Percentiles rank a stretch among this genome's conserved stretches.
Evolutionary conservation across 768 basidiomycete genomes (phyloP).

Genomic region (Nidularia sp.): DNA sequence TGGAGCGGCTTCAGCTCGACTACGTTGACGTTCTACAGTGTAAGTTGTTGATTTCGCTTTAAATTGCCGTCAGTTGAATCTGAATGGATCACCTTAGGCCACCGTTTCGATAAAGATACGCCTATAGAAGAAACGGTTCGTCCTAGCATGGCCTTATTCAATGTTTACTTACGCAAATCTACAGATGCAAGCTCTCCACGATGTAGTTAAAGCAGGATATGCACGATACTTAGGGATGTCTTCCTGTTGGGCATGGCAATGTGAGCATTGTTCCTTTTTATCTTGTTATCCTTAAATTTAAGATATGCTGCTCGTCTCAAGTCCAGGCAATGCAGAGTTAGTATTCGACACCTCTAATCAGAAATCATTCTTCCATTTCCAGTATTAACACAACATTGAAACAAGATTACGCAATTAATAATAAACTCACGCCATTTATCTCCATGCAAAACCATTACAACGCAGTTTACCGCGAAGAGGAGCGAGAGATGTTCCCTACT

Average conservation of each 20-base stretch:
- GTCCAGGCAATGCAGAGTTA: slow-evolving; percentile 56
- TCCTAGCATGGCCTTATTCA: not conserved
- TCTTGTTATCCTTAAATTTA: not conserved
- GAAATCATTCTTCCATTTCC: not conserved
- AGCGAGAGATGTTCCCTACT: slow-evolving; percentile 60
- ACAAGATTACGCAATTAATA: slow-evolving; percentile 55
- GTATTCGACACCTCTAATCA: slow-evolving; percentile 4
- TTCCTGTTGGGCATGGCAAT: slow-evolving; percentile 52
- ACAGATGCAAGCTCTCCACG: slow-evolving; percentile 65
- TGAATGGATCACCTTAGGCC: slow-evolving; percentile 23
- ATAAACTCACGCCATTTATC: slow-evolving; percentile 58
- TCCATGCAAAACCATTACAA: slow-evolving; percentile 70
- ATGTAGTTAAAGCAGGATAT: slow-evolving; percentile 59
- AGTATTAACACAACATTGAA: not conserved
- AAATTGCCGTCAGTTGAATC: slow-evolving; percentile 6
- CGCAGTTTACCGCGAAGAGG: slow-evolving; percentile 62
- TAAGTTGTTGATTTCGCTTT: slow-evolving; percentile 11
- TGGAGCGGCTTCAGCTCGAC: slow-evolving; percentile 68
- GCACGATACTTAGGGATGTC: slow-evolving; percentile 59
- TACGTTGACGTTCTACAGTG: slow-evolving; percentile 77
- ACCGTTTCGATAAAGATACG: slow-evolving; percentile 53
- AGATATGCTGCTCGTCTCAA: slow-evolving; percentile 8
- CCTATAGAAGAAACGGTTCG: slow-evolving; percentile 53
- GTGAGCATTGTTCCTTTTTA: slow-evolving; percentile 15
- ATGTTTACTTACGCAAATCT: not conserved